A percentile compares a stretch with the other conserved stretches of the same genome.
phyloP scores from a whole-genome alignment of 1,139 yeast species.

The Insectozyma bohioensis region DNA sequence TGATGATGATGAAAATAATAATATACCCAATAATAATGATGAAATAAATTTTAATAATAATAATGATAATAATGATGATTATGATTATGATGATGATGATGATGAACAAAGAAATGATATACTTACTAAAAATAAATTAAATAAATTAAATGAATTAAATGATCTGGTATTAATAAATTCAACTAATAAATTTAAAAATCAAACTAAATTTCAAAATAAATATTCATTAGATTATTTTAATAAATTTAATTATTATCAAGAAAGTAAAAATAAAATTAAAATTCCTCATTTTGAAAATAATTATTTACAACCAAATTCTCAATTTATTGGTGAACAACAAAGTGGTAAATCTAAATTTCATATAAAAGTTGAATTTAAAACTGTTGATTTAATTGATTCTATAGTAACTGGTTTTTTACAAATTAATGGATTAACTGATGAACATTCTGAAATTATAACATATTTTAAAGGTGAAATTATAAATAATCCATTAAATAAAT shows the following conservation, averaged over 20 bases:
- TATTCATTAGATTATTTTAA: slow-evolving; percentile 13
- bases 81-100: too few species aligned
- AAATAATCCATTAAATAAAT: slow-evolving; percentile 44
- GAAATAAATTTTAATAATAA: neutral
- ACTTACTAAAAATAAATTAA: slow-evolving; percentile 1
- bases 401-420: slow-evolving; percentile 75
- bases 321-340: slow-evolving; percentile 69
- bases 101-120: too few species aligned
- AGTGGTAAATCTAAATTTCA: slow-evolving; percentile 68
- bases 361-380: slow-evolving; percentile 69
- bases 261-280: slow-evolving; percentile 1
- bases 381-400: slow-evolving; percentile 62
- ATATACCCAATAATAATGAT: too few species aligned
- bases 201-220: slow-evolving; percentile 1
- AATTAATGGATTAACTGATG: slow-evolving; percentile 76
- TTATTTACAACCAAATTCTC: slow-evolving; percentile 62
- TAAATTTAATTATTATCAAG: slow-evolving; percentile 3
- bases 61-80: neutral
- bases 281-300: slow-evolving; percentile 22
- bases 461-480: slow-evolving; percentile 87
- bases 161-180: slow-evolving; percentile 1
- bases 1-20: neutral
- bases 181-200: neutral
- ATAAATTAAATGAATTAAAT: neutral
- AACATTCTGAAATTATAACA: slow-evolving; percentile 77